Percentiles rank a stretch among this genome's conserved stretches.
Conservation (phyloP, 1,284 basidiomycete species). For the Irpex sp. region DNA sequence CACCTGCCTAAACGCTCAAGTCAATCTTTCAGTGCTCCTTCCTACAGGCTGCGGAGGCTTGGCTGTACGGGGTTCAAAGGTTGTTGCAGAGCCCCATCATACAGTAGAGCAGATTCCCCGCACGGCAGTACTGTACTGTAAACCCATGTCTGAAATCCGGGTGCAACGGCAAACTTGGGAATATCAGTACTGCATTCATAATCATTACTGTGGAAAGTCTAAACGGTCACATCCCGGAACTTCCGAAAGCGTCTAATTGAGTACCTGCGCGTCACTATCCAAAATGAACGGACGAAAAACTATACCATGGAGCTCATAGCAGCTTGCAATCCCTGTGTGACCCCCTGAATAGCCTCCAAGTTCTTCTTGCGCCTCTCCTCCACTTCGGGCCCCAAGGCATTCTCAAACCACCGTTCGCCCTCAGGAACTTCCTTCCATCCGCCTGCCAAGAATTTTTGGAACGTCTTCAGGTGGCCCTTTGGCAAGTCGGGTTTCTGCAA, state of each 20-base stretch:
- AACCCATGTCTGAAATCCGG: no score
- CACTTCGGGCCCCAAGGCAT: constrained; percentile 45
- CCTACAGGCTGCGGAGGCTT: no score
- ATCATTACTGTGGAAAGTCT: not conserved
- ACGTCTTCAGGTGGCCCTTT: constrained; percentile 33
- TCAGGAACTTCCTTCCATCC: constrained; percentile 56
- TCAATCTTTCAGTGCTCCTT: not conserved
- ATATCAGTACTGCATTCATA: no score
- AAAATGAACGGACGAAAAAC: not conserved
- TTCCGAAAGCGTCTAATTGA: not conserved
- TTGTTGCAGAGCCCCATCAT: not conserved
- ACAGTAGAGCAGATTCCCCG: not conserved
- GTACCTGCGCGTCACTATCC: not conserved
- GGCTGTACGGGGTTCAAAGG: not conserved
- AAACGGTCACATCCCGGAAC: not conserved
- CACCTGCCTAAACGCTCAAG: not conserved
- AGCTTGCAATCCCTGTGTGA: constrained; percentile 44
- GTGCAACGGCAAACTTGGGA: no score
- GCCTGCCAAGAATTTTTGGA: constrained; percentile 44
- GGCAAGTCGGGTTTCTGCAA: constrained; percentile 17
- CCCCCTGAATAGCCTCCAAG: constrained; percentile 36
- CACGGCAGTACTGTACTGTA: not conserved
- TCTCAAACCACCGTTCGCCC: constrained; percentile 63
- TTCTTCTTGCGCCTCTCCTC: constrained; percentile 43
- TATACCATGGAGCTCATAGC: constrained; percentile 16